phyloP scores from a whole-genome alignment of 2,329 filamentous ascomycete species.

The Septoria linicola region DNA sequence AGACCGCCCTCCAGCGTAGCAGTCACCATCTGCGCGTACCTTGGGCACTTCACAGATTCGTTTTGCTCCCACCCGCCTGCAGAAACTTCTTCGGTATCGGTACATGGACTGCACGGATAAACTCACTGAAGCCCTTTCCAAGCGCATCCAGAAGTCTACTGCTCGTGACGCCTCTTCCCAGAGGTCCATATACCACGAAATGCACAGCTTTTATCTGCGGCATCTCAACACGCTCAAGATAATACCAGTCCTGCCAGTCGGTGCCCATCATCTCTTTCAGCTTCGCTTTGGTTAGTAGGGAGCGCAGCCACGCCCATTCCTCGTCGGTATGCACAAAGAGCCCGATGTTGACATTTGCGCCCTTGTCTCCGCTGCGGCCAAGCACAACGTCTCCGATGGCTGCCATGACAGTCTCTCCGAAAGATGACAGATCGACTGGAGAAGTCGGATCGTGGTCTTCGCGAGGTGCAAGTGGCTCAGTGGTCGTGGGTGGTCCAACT shows the following conservation, averaged over 20 bases:
- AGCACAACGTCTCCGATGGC: constrained; percentile 39
- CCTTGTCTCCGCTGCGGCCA: constrained; percentile 37
- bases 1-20: too few relatives aligned
- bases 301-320: constrained; percentile 36
- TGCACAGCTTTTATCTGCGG: constrained; percentile 43
- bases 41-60: constrained; percentile 19
- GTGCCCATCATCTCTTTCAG: constrained; percentile 32
- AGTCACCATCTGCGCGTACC: too few relatives aligned
- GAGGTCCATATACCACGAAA: constrained; percentile 35
- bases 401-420: constrained; percentile 38
- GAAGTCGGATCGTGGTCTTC: constrained; percentile 36
- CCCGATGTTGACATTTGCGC: constrained; percentile 35
- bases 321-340: constrained; percentile 41
- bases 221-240: constrained; percentile 43
- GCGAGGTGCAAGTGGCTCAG: constrained; percentile 23
- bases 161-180: constrained; percentile 29
- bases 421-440: constrained; percentile 33
- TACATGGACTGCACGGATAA: constrained; percentile 27
- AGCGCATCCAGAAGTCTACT: constrained; percentile 28
- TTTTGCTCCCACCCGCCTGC: constrained; percentile 6
- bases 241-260: constrained; percentile 33
- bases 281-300: constrained; percentile 29
- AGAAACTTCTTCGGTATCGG: constrained; percentile 29
- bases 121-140: constrained; percentile 30
- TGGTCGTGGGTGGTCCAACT: constrained; percentile 28